Base-by-base conservation (phyloP, 1,139 yeast species). In the Yamadazyma blattariae region DNA sequence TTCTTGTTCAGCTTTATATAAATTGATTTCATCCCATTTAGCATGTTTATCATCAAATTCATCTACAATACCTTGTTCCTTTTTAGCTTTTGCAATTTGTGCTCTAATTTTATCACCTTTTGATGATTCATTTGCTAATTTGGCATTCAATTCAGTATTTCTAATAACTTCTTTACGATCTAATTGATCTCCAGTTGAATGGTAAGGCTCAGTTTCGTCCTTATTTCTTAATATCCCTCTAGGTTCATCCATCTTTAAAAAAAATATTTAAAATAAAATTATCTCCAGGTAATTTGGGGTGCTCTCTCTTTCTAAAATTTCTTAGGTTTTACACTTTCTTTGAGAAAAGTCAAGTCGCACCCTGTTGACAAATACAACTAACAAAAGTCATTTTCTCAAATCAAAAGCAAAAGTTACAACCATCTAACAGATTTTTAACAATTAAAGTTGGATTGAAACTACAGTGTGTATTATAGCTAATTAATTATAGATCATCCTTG, bases 11-110 rank as follows among this genome's bases (percentile, higher is more conserved):
- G 83, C 73, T 39, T 77, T 61, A 47, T 79, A 69, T 41, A 84
- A 61, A 48, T 82, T 83, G 37, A 79, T 65, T 51, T 84, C 92
- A 54, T 84, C 90, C 90, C 92, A 84, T 47, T 74, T 71, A 50
- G 80, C 64, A 30, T 36, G 44, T 10, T 27, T 34, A 15, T 22
- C 28, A 17, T 35, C 24, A 22, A 23, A 29, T 12, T 40, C 44
- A 22, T 34, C 44, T 5, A 17, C 7, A 1, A 39, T 37, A 6
- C 29, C 36, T 19, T 39, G 41, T 11, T 38, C 37, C 18, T 41
- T 37, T 39, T 52, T 58, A 9, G 52, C 50, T 34, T 59, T 54
- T 7, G 71, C 70, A 11, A 69, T 52, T 42, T 66, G 54, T 29
- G 67, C 68, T 36, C 75, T 50, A 23, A 69, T 64, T 41, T 47